Base-by-base conservation (phyloP, 495 filamentous ascomycete genomes). In the Lasiosphaeria hispida region DNA sequence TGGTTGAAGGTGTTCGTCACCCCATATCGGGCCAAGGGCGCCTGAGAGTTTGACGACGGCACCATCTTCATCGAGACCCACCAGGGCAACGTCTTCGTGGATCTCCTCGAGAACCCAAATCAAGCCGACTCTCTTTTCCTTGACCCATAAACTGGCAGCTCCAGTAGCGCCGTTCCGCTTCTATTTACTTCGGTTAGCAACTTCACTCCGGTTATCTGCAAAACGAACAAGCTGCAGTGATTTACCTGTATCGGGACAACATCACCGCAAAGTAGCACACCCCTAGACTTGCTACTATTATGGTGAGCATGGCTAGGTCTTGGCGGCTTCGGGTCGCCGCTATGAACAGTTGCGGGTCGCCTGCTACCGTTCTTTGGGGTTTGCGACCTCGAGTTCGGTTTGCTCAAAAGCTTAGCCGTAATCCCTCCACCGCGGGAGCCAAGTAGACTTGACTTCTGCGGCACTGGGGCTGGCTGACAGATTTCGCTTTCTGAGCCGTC, bases 31-130 rank as follows among this genome's bases (percentile, higher is more conserved):
- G 17, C 83, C 84, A 1, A 81, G 80, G 40, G 86, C 83, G 23
- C 94, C 94, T 11, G 81, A 78, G 18, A 86, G 80, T 44, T 80
- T 82, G 13, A 80, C 76, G 13, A 96, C 79, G 37, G 80, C 79
- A 49, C 91, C 91, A 30, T 87, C 83, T 40, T 87, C 81, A 64
- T 93, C 90, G 19, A 91, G 79, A 23, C 69, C 80, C 9, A 98
- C 63, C 54, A 80, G 79, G 30, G 89, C 91, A 37, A 93, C 85
- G 67, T 98, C 92, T 75, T 98, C 94, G 53, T 90, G 90, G 52
- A 98, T 97, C 71, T 98, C 94, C 72, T 98, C 94, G 4, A 98
- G 69, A 13, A 98, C 94, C 94, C 94, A 98, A 52, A 98, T 97
- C 48, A 98, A 70, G 7, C 92, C 91, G 44, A 91, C 89, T 42